phyloP scores from a whole-genome alignment of 441 rosid genomes.

The Eutrema salsugineum region DNA sequence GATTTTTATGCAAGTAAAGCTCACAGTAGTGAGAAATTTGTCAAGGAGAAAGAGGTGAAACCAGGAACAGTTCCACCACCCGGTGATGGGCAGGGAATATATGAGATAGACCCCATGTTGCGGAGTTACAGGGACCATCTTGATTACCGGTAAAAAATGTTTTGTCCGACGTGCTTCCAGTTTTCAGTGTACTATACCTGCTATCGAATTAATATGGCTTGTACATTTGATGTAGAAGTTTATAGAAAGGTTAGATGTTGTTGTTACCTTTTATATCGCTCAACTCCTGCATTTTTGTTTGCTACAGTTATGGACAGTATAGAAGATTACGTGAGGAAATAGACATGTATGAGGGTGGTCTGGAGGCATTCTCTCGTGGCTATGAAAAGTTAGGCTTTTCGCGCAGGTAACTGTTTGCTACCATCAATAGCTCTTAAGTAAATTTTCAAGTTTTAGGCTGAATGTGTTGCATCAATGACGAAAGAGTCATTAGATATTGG shows the following conservation, averaged over 20 bases:
- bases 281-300: constrained; percentile 12
- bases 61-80: constrained; percentile 66
- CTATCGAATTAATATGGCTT: background rate
- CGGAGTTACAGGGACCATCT: constrained; percentile 61
- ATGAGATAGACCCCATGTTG: constrained; percentile 83
- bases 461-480: background rate
- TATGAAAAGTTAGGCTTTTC: constrained; percentile 91
- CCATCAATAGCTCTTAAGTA: background rate
- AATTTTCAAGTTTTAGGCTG: background rate
- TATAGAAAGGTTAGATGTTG: background rate
- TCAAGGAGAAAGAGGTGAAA: constrained; percentile 36
- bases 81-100: constrained; percentile 70
- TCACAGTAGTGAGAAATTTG: constrained; percentile 22
- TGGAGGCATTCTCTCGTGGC: constrained; percentile 94
- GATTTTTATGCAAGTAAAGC: constrained; percentile 20
- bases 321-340: constrained; percentile 66
- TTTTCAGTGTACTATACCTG: background rate
- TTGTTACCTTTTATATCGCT: background rate
- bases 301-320: constrained; percentile 64
- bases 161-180: background rate
- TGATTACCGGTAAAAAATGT: constrained; percentile 66
- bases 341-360: constrained; percentile 84
- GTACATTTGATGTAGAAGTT: background rate
- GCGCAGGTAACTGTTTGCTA: constrained; percentile 53
- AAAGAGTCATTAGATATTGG: background rate